phyloP scores from a whole-genome alignment of 2,329 filamentous ascomycete genomes.

The Cladosporium colombiae region DNA sequence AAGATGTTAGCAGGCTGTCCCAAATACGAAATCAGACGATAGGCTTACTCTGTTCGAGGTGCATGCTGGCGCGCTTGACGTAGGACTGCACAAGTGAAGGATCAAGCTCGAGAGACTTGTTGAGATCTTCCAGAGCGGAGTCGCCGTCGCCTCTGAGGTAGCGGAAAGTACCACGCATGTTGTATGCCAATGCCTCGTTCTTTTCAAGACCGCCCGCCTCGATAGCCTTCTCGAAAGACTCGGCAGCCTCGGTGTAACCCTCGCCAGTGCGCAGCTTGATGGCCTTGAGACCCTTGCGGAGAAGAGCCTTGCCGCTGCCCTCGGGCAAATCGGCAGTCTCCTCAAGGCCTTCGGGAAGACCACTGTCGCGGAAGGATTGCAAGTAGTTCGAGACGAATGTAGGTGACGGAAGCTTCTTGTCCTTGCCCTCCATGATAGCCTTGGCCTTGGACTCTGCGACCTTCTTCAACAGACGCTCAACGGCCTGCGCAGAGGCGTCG shows the following conservation, averaged over 20 bases:
- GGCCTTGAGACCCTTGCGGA: slow-evolving; percentile 78
- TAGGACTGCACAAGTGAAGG: slow-evolving; percentile 90
- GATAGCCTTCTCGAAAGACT: slow-evolving; percentile 83
- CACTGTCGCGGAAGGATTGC: slow-evolving; percentile 89
- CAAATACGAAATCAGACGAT: neutral
- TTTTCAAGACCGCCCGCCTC: slow-evolving; percentile 78
- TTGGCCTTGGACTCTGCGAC: slow-evolving; percentile 94
- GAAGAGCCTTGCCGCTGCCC: slow-evolving; percentile 77
- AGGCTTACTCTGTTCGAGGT: slow-evolving; percentile 78
- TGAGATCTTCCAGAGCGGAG: slow-evolving; percentile 79
- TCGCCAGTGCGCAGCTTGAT: slow-evolving; percentile 86
- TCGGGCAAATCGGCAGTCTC: slow-evolving; percentile 76
- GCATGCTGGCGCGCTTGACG: slow-evolving; percentile 98
- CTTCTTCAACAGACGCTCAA: slow-evolving; percentile 93
- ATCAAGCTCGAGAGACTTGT: slow-evolving; percentile 89
- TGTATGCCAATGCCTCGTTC: slow-evolving; percentile 88
- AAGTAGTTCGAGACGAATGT: slow-evolving; percentile 99
- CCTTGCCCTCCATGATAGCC: slow-evolving; percentile 77
- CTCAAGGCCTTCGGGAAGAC: slow-evolving; percentile 77
- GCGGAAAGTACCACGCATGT: slow-evolving; percentile 93
- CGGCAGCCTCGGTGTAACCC: slow-evolving; percentile 84
- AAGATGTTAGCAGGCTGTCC: slow-evolving; percentile 29
- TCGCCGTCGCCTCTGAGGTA: slow-evolving; percentile 88
- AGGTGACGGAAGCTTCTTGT: slow-evolving; percentile 86
- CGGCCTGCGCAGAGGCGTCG: slow-evolving; percentile 80